A percentile compares a stretch with the other conserved stretches of the same genome.
These are phyloP conservation scores for Lichtheimia corymbifera DNA, from an alignment of 371 early-diverging fungal species.

Conservation along the genomic window DNA sequence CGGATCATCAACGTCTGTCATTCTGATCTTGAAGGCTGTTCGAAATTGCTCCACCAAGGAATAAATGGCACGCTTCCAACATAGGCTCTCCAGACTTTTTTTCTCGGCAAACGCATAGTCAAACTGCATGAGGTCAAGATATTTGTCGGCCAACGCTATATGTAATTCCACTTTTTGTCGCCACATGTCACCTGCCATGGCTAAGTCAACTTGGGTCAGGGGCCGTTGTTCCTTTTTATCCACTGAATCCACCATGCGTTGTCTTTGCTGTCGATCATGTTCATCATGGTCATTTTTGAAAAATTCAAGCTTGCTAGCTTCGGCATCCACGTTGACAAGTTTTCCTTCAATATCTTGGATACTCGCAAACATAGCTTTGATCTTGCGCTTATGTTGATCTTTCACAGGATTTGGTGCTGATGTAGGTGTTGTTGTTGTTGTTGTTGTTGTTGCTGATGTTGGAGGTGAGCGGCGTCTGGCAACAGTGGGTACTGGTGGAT, in stretches of 20 bases:
- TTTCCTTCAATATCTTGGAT: slow-evolving; percentile 32
- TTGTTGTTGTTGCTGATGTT: slow-evolving; percentile 9
- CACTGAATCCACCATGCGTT: background rate
- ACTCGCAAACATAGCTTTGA: slow-evolving; percentile 24
- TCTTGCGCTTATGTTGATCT: slow-evolving; percentile 17
- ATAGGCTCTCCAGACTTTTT: slow-evolving; percentile 61
- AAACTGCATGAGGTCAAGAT: slow-evolving; percentile 48
- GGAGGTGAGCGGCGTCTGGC: background rate
- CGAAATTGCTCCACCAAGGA: slow-evolving; percentile 63
- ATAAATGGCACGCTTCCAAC: slow-evolving; percentile 69
- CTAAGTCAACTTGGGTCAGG: slow-evolving; percentile 23
- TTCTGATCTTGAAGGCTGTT: slow-evolving; percentile 36
- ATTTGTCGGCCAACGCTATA: slow-evolving; percentile 44
- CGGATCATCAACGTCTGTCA: background rate
- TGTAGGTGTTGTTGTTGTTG: slow-evolving; percentile 11
- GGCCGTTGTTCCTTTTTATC: background rate
- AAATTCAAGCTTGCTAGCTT: slow-evolving; percentile 14
- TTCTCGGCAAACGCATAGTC: slow-evolving; percentile 59
- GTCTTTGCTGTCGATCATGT: slow-evolving; percentile 3
- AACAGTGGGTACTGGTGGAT: slow-evolving; percentile 4
- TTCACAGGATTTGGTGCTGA: slow-evolving; percentile 5
- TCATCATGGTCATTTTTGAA: slow-evolving; percentile 9
- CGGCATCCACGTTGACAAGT: slow-evolving; percentile 16
- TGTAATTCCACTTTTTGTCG: slow-evolving; percentile 41
- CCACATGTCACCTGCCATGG: slow-evolving; percentile 27